phyloP scores from a whole-genome alignment of 805 yeast genomes.

The Spathaspora gorwiae region DNA sequence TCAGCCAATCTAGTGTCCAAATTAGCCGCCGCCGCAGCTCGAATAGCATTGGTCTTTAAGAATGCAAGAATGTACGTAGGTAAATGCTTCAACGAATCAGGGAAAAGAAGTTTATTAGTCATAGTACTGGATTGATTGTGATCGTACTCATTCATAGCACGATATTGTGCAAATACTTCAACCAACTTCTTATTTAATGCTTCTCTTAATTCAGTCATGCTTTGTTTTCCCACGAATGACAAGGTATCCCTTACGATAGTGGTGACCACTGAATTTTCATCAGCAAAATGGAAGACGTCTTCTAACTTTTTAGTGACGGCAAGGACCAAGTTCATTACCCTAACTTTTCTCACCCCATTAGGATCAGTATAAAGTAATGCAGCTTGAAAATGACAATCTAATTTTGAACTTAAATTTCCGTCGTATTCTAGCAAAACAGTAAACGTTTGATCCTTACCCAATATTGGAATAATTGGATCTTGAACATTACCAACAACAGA shows the following conservation, averaged over 20 bases:
- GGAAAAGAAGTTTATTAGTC: conserved; percentile 67
- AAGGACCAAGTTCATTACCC: conserved; percentile 80
- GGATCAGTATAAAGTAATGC: conserved; percentile 81
- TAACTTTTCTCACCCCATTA: conserved; percentile 72
- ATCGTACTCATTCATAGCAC: conserved; percentile 42
- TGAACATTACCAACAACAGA: conserved; percentile 25
- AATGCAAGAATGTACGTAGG: conserved; percentile 66
- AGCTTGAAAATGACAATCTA: conserved; percentile 86
- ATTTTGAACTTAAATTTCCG: conserved; percentile 61
- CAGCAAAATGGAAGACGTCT: conserved; percentile 75
- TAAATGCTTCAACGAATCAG: conserved; percentile 71
- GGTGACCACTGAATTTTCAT: conserved; percentile 48
- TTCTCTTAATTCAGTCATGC: conserved; percentile 33
- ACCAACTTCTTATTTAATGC: conserved; percentile 37
- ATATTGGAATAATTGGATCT: conserved; percentile 69
- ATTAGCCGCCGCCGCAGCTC: conserved; percentile 42
- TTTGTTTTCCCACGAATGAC: conserved; percentile 37
- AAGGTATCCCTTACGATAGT: conserved; percentile 38
- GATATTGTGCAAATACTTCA: conserved; percentile 46
- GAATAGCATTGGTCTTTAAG: conserved; percentile 62
- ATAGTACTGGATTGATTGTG: conserved; percentile 32
- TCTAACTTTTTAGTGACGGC: conserved; percentile 72
- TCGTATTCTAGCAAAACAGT: conserved; percentile 75
- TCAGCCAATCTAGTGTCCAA: conserved; percentile 65
- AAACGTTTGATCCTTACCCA: conserved; percentile 59